Percentiles rank a stretch among this genome's conserved stretches.
Evolutionary conservation across 176 grass and related monocot genomes (phyloP).

Genomic region (Elaeis guineensis): DNA sequence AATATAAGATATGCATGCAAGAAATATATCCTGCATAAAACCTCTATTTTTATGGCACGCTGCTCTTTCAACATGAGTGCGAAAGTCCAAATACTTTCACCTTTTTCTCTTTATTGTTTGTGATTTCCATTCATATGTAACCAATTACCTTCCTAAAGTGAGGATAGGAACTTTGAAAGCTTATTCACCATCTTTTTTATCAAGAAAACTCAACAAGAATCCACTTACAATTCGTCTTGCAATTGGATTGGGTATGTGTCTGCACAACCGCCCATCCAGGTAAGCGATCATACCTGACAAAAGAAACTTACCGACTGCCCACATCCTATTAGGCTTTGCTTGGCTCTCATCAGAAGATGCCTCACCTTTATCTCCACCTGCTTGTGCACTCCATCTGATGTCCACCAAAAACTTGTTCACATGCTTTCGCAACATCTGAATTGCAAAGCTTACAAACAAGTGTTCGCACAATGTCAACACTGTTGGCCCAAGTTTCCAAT

Average conservation of each 20-base stretch:
- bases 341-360: conserved; percentile 7
- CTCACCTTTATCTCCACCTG: not conserved
- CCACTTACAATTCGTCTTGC: conserved; percentile 71
- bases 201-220: conserved; percentile 73
- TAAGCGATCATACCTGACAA: conserved; percentile 66
- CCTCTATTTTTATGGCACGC: too few species aligned
- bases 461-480: conserved; percentile 69
- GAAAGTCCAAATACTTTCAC: too few species aligned
- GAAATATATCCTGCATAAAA: too few species aligned
- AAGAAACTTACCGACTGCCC: conserved; percentile 47
- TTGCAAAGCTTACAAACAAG: conserved; percentile 70
- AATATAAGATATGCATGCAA: too few species aligned
- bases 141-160: too few species aligned
- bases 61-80: too few species aligned
- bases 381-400: conserved; percentile 25
- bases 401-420: conserved; percentile 33
- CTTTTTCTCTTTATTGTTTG: too few species aligned
- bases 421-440: conserved; percentile 48
- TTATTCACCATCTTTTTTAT: conserved; percentile 33
- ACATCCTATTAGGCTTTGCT: conserved; percentile 27
- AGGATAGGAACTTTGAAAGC: too few species aligned
- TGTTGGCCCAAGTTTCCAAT: conserved; percentile 68
- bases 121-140: too few species aligned
- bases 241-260: conserved; percentile 76
- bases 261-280: conserved; percentile 58